Base-by-base conservation (phyloP, 1,284 basidiomycete genomes). In the Nidula niveotomentosa region DNA sequence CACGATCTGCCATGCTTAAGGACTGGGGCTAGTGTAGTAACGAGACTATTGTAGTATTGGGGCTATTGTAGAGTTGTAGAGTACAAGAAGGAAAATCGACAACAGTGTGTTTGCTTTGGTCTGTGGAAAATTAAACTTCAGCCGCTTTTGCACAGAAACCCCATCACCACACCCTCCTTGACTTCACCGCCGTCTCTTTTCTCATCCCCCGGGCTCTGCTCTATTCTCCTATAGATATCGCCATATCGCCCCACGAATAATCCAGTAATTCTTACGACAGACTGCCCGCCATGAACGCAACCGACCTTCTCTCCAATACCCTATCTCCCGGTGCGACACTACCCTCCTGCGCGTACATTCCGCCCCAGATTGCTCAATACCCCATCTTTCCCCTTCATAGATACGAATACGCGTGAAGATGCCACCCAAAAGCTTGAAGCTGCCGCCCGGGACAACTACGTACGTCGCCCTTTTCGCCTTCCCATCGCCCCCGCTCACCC, bases 341-440 rank as follows among this genome's bases (percentile, higher is more conserved):
- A 4, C 39, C 39, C 2, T 12, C 17, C 17, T 12, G 39, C 39
- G 39, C 73, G 69, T 67, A 67, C 72, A 58, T 58, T 53, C 51
- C 49, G 41, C 49, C 54, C 49, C 52, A 49, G 52, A 55, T 56
- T 54, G 53, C 60, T 55, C 53, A 58, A 55, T 62, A 57, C 52
- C 62, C 54, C 55, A 56, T 51, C 56, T 64, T 60, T 52, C 52
- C 60, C 56, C 47, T 50, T 54, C 58, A 48, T 66, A 94, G 91
- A 94, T 79, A 83, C 88, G 60, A 81, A 77, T 71, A 90, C 89
- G 78, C 93, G 95, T 83, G 86, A 93, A 69, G 84, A 85, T 80
- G 95, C 95, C 48, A 91, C 92, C 12, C 80, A 87, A 70, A 89
- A 95, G 75, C 87, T 97, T 58, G 92, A 96, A 76, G 83, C 77